Evolutionary conservation across 2,329 filamentous ascomycete genomes (phyloP).

Genomic region (Coniella lustricola): DNA sequence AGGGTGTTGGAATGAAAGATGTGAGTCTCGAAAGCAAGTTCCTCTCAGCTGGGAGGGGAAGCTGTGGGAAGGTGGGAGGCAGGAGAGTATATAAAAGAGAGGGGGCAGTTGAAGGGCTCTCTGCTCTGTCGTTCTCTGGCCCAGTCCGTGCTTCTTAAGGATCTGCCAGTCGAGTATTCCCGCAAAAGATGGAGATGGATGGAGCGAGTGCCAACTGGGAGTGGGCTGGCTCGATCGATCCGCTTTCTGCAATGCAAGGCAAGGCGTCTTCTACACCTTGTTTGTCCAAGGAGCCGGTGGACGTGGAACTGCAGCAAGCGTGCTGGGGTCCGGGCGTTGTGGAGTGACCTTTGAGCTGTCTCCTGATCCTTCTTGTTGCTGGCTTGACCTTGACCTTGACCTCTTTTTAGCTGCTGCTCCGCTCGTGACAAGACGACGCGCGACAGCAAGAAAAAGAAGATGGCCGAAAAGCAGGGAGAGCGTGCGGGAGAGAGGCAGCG

Average conservation of each 20-base stretch:
- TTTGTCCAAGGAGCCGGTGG: conserved; percentile 1
- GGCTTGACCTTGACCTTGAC: too few species aligned
- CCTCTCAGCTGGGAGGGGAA: too few species aligned
- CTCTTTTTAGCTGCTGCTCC: neutral
- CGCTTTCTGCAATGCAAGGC: conserved; percentile 9
- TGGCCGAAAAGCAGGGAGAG: conserved; percentile 37
- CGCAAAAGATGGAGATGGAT: neutral
- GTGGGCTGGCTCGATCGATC: conserved; percentile 2
- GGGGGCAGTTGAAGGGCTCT: conserved; percentile 15
- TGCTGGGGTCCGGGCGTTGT: conserved; percentile 3
- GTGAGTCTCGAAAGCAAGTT: neutral
- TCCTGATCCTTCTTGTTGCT: too few species aligned
- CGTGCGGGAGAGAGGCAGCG: conserved; percentile 33
- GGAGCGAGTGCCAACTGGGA: conserved; percentile 2
- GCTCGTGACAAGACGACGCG: too few species aligned
- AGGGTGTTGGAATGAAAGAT: conserved; percentile 8
- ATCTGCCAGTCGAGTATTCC: too few species aligned
- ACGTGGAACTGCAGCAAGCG: conserved; percentile 17
- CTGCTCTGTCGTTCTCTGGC: too few species aligned
- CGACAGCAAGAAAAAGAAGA: conserved; percentile 23
- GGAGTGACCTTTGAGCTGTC: conserved; percentile 9
- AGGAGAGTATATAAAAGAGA: conserved; percentile 10
- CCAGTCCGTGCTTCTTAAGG: too few species aligned
- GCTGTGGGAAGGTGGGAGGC: neutral
- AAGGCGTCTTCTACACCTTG: too few species aligned